Evolutionary conservation across 2,329 filamentous ascomycete genomes (phyloP).

Genomic region (Raffaelea deltoideospora): DNA sequence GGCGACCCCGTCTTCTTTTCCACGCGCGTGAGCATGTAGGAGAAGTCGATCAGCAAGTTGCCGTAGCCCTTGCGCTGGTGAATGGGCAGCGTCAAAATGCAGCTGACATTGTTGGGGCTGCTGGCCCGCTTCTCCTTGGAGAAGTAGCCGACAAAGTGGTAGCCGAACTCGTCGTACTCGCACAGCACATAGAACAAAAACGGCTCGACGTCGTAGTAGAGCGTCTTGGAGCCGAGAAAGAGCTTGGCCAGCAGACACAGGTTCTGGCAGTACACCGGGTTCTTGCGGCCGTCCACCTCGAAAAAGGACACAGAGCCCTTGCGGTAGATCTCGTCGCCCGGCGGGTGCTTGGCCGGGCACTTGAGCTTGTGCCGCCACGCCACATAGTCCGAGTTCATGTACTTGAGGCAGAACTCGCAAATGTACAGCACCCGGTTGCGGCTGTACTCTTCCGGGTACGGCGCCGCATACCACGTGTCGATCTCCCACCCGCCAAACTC

Average conservation of each 20-base stretch:
- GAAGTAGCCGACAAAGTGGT: conserved; percentile 98
- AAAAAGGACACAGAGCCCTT: conserved; percentile 87
- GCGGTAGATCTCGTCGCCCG: conserved; percentile 94
- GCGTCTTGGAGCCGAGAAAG: conserved; percentile 94
- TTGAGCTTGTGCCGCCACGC: conserved; percentile 97
- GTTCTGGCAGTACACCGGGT: conserved; percentile 97
- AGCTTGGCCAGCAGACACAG: conserved; percentile 90
- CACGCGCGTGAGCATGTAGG: conserved; percentile 84
- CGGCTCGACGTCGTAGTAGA: conserved; percentile 96
- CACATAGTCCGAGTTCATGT: conserved; percentile 98
- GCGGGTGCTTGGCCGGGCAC: conserved; percentile 90
- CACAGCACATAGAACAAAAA: conserved; percentile 97
- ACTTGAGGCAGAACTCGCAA: conserved; percentile 97
- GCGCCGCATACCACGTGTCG: conserved; percentile 97
- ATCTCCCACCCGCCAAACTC: conserved; percentile 97
- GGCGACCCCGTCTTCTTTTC: conserved; percentile 91
- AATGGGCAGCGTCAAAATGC: conserved; percentile 88
- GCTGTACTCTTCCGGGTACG: conserved; percentile 96
- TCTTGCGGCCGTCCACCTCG: conserved; percentile 92
- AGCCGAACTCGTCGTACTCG: conserved; percentile 80
- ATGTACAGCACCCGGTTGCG: conserved; percentile 95
- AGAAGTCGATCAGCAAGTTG: conserved; percentile 94
- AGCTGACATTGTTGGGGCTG: conserved; percentile 94
- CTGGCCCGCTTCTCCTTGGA: conserved; percentile 95
- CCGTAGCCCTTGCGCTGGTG: conserved; percentile 96